Base-by-base conservation (phyloP, 345 rosid species). In the Sisymbrium irio region DNA sequence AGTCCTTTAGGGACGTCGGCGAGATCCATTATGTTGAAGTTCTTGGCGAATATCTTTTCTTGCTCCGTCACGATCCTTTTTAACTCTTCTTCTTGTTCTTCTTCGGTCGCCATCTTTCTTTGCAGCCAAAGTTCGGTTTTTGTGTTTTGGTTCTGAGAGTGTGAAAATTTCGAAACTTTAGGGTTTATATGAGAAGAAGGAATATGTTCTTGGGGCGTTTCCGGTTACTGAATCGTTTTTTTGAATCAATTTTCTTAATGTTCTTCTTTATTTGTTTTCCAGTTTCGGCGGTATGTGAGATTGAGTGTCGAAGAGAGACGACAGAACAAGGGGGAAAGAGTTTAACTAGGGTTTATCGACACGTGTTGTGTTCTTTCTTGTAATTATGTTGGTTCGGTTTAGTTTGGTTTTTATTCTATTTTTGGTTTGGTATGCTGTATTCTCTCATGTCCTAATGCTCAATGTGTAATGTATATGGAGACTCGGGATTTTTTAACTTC, bases 1-100 rank as follows among this genome's bases (percentile, higher is more conserved):
- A 93, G 85, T 65, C 84, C 82, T 10, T 78, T 78, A 19, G 93
- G 90, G 25, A 90, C 83, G 64, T 93, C 98, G 4, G 92, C 90
- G 71, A 87, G 76, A 77, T 89, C 83, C 80, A 73, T 64, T 17
- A 81, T 75, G 28, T 80, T 69, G 72, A 82, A 79, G 28, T 62
- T 47, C 42, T 77, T 65, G 10, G 72, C 76, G 17, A 51, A 37
- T 22, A 1, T 2, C 76, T 70, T 66, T n/a, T 65, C 79, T 70
- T 54, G 77, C 13, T 53, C 36, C 12, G 57, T 68, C 8, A 61
- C 68, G 6, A 25, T 49, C 67, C 67, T 71, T 61, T 0, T 47
- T 11, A 0, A 4, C 25, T 47, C 60, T 28, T 8, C 37, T 54
- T 27, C 17, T 42, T 42, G 33, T 51, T 39, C 40, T 55, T 12